These are phyloP conservation scores for Paramecium primaurelia DNA, from an alignment of 73 alveolate genomes.

Conservation along the genomic window DNA sequence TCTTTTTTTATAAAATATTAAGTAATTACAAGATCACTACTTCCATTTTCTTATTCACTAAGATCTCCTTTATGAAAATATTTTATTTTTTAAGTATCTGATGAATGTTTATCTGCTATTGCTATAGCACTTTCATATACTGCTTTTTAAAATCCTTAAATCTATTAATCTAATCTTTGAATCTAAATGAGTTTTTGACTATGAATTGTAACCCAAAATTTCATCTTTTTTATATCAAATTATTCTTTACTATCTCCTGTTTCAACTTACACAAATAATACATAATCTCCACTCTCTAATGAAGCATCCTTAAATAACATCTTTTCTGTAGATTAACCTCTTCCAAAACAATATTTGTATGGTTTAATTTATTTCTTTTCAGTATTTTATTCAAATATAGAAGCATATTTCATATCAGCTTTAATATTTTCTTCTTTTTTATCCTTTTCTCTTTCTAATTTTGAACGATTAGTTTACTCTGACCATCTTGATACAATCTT, in stretches of 20 bases:
- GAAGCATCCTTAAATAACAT: not conserved
- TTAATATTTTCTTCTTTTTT: not conserved
- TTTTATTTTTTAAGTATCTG: not conserved
- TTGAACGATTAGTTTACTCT: not conserved
- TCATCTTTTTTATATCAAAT: not conserved
- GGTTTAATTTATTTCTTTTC: not conserved
- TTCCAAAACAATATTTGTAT: constrained; percentile 29
- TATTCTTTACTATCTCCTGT: not conserved
- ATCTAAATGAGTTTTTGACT: not conserved
- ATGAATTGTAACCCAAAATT: constrained; percentile 3
- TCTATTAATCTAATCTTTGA: not conserved
- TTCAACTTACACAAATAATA: constrained; percentile 22
- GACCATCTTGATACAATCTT: not conserved
- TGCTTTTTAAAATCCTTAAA: not conserved
- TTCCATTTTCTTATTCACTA: constrained; percentile 42
- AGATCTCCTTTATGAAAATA: constrained; percentile 36
- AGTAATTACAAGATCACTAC: constrained; percentile 12
- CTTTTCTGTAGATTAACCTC: constrained; percentile 7
- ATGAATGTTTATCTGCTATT: not conserved
- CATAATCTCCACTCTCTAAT: constrained; percentile 23
- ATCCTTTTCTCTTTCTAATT: not conserved
- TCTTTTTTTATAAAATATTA: constrained; percentile 16
- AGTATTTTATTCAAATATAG: not conserved
- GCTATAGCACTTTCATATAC: constrained; percentile 22
- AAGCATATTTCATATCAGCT: not conserved